Evolutionary conservation across 805 yeast species (phyloP), one percentile per base, ranked within the genome.

Genomic region (Myxozyma sirexii): DNA sequence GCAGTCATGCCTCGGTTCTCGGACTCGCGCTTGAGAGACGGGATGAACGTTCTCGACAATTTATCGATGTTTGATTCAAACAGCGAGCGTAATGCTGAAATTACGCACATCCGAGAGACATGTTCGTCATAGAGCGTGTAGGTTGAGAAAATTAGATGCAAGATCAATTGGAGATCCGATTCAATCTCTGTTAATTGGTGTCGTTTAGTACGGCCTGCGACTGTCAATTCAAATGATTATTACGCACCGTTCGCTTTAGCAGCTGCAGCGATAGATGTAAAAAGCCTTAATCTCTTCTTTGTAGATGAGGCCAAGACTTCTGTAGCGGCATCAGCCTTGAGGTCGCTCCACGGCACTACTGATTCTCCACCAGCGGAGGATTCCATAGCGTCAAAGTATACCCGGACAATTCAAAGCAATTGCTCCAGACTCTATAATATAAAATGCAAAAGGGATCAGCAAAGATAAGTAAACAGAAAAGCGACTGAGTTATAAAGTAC

Each of bases 61-160:
- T 26, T 33, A 7, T 38, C 50, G 4, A 24, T 27, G 39, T 47
- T 17, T 13, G 41, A 35, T 4, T 41, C 56, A 10, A 64, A 21
- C 4, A 65, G 42, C 5, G 61, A 19, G 5, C 52, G 50, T 12
- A 66, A 29, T 1, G 66, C 17, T 3, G 51, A 21, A 12, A 60
- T 21, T 7, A 64, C 67, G 13, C 55, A 41, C 59, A 55, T 57
- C 7, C 68, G 57, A 19, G 69, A 66, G 10, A 29, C 52, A 45
- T 52, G 62, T 38, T 66, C 69, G 35, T 58, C 63, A 52, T 66
- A 66, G 13, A 58, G 55, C 15, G 66, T 37, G 33, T 50, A 63
- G n/a, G 69, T 65, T 12, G 54, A 19, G 45, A 63, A 56, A 5
- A 66, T 17, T n/a, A 65, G 53, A 33, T 46, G 52, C 52, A 53